Base-by-base conservation (phyloP, 176 grass and related monocot species). In the Eragrostis curvula region DNA sequence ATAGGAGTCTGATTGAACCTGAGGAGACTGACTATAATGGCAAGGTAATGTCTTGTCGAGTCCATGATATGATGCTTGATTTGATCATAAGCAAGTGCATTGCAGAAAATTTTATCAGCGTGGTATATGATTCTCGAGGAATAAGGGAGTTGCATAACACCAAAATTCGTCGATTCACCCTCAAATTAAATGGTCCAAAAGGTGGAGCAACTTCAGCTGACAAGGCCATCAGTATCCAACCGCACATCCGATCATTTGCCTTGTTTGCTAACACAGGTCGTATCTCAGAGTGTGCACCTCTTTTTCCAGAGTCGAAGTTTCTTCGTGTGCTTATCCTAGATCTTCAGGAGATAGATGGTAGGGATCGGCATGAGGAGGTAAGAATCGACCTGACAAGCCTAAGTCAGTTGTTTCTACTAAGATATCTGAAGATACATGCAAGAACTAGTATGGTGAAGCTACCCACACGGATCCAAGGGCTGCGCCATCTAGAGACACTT, bases 11-110 rank as follows among this genome's bases (percentile, higher is more conserved):
- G 73, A 47, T 91, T 55, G 48, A 87, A 80, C 75, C 79, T 42
- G 69, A 56, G 17, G 59, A 84, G 42, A 45, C 12, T 36, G 56
- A 80, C 12, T 44, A 75, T 43, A 75, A 75, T 47, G 84, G 74
- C 45, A 66, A 68, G 24, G 44, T 71, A 23, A 30, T 59, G 43
- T 87, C 66, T 55, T 84, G 79, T 17, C 27, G 64, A 53, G 67
- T 90, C 25, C 79, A 91, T 46, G 84, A 87, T 75, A 70, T 83
- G 50, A 75, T 91, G 52, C 74, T 75, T 63, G 80, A 91, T 23
- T 63, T 84, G n/a, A 58, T 91, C 29, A 45, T 87, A 15, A 30
- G 17, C 32, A 87, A 75, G 32, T 83, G 66, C 6, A 51, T 16
- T 61, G 84, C 87, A 29, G 79, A 79, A 12, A 90, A 84, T 41